Evolutionary conservation across 768 basidiomycete species (phyloP).

Genomic region (Termitomyces titanicus): DNA sequence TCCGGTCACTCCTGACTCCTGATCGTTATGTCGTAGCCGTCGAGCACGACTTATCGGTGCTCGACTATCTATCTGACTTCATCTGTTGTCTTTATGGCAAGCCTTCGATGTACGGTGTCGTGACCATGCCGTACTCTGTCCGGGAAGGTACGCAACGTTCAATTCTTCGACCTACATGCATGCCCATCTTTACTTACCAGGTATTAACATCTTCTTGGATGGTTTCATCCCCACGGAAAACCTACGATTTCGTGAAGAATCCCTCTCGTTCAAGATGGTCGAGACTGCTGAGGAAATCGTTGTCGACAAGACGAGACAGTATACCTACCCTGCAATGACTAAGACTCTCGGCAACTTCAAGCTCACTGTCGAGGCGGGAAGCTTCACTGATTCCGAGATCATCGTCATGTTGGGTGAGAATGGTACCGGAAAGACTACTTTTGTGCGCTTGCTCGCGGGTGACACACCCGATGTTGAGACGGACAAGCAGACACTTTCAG

Average conservation of each 20-base stretch:
- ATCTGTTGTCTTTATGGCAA: slow-evolving; percentile 98
- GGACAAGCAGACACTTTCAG: slow-evolving; percentile 75
- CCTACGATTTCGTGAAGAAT: slow-evolving; percentile 94
- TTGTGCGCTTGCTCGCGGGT: slow-evolving; percentile 92
- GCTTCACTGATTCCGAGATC: slow-evolving; percentile 99
- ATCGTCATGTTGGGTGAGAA: slow-evolving; percentile 99
- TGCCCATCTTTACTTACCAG: slow-evolving; percentile 32
- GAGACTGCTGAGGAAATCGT: slow-evolving; percentile 92
- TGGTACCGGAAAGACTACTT: slow-evolving; percentile 98
- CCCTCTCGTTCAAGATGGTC: slow-evolving; percentile 94
- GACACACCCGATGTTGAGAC: slow-evolving; percentile 85
- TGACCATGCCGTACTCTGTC: slow-evolving; percentile 98
- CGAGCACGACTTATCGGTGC: slow-evolving; percentile 97
- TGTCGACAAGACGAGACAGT: slow-evolving; percentile 83
- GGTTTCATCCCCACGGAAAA: slow-evolving; percentile 99
- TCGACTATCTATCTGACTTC: slow-evolving; percentile 98
- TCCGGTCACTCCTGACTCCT: slow-evolving; percentile 79
- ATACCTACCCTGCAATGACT: slow-evolving; percentile 92
- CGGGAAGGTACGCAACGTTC: slow-evolving; percentile 69
- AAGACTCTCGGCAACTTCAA: slow-evolving; percentile 97
- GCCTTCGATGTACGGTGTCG: slow-evolving; percentile 96
- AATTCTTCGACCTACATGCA: background rate
- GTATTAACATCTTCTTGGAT: slow-evolving; percentile 99
- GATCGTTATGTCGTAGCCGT: slow-evolving; percentile 95
- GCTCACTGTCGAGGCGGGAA: slow-evolving; percentile 84